These are phyloP conservation scores for Aureobasidium pullulans DNA, from an alignment of 2,329 filamentous ascomycete genomes.

Conservation along the genomic window DNA sequence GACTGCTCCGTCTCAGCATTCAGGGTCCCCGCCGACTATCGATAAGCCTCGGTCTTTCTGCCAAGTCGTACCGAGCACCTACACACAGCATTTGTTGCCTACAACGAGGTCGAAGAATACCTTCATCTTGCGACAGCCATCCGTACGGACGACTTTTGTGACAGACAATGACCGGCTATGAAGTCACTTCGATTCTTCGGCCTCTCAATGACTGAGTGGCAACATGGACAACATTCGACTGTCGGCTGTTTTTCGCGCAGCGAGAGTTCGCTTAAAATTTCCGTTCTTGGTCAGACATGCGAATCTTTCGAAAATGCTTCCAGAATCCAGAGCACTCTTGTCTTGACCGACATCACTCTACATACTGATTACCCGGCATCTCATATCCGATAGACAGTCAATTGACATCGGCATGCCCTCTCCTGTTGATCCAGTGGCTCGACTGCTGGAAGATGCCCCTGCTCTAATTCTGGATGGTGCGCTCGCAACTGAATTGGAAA, in stretches of 20 bases:
- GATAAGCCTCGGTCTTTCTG: slow-evolving; percentile 3
- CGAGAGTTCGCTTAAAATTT: not conserved
- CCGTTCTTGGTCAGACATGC: not conserved
- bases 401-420: not conserved
- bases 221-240: not conserved
- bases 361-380: not conserved
- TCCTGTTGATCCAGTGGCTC: slow-evolving; percentile 9
- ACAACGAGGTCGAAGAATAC: not conserved
- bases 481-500: slow-evolving; percentile 41
- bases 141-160: no score
- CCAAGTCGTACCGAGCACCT: not conserved
- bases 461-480: slow-evolving; percentile 39
- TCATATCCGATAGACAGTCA: not conserved
- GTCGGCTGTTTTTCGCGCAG: not conserved
- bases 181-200: no score
- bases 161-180: no score
- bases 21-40: not conserved
- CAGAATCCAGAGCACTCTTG: not conserved
- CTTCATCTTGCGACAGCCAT: not conserved
- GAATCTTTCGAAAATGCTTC: slow-evolving; percentile 11
- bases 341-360: not conserved
- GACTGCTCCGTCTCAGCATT: not conserved
- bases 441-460: not conserved
- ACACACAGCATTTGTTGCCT: not conserved
- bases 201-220: no score